Evolutionary conservation across 2,329 filamentous ascomycete species (phyloP), one percentile per base, ranked within the genome.

Genomic region (Gyromitra esculenta): DNA sequence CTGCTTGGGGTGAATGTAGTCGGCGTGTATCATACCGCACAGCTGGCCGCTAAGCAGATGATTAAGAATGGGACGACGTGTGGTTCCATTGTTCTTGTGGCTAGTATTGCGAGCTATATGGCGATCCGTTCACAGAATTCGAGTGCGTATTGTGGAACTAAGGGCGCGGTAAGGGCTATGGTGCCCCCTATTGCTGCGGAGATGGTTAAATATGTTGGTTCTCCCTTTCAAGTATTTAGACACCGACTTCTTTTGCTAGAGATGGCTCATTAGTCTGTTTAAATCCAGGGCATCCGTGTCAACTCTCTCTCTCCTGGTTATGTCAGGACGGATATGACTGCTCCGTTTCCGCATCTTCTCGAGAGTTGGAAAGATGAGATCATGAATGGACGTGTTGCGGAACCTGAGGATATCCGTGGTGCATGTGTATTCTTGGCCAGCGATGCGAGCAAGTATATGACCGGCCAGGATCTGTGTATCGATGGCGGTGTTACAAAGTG

Each of bases 1-100:
- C 92, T 97, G 86, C 87, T 97, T 83, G 88, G 91, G 80, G 91
- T 95, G 81, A 96, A 97, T 84, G 87, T 97, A 80, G 94, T 90
- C n/a, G 94, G 94, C 8, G 90, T 88, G 31, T 92, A 93, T 84
- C 89, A 94, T 88, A 96, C 93, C 77, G 93, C 93, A 31, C 92
- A 95, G 85, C 92, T 92, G 15, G 92, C 93, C 13, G 94, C 94
- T 37, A 88, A 90, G 70, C 91, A 95, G 82, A 90, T 92, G 87
- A 85, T 89, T 31, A 86, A 87, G 66, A 85, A 88, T 39, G 82
- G 84, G 13, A 78, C 76, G 2, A 82, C 62, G 9, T 84, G 85
- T 5, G 89, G 90, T 0, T 91, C 88, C 81, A 88, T 92, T 75
- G 88, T 89, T 13, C 83, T 92, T 80, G 90, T 92, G 81, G 89